phyloP scores from a whole-genome alignment of 2,329 filamentous ascomycete species.

The Penicillium rolfsii region DNA sequence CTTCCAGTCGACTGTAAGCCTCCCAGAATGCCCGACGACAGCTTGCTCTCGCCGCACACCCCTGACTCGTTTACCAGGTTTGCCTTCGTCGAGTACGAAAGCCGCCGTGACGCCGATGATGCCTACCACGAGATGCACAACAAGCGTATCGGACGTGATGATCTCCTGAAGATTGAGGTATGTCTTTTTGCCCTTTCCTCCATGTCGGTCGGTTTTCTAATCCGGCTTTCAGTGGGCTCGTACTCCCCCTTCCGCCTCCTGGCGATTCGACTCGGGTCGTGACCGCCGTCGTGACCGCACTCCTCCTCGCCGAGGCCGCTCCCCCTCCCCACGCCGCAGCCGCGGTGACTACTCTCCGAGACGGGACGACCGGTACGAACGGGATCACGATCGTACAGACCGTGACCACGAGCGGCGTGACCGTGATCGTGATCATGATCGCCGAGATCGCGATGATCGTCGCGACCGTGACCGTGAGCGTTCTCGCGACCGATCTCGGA shows the following conservation, averaged over 20 bases:
- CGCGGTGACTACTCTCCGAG: slow-evolving; percentile 78
- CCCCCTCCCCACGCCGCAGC: slow-evolving; percentile 60
- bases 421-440: slow-evolving; percentile 47
- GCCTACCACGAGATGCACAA: slow-evolving; percentile 99
- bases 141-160: slow-evolving; percentile 94
- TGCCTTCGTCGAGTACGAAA: slow-evolving; percentile 99
- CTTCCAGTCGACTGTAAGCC: slow-evolving; percentile 91
- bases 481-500: slow-evolving; percentile 31
- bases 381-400: slow-evolving; percentile 72
- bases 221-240: slow-evolving; percentile 81
- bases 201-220: not conserved
- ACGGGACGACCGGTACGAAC: slow-evolving; percentile 83
- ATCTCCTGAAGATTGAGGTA: slow-evolving; percentile 97
- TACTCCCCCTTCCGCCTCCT: slow-evolving; percentile 95
- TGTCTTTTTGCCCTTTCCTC: slow-evolving; percentile 30
- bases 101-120: slow-evolving; percentile 95
- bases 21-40: not conserved
- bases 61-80: slow-evolving; percentile 60
- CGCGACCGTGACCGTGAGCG: slow-evolving; percentile 53
- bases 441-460: slow-evolving; percentile 55
- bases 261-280: slow-evolving; percentile 89
- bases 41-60: slow-evolving; percentile 9
- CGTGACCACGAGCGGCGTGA: slow-evolving; percentile 69
- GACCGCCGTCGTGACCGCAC: slow-evolving; percentile 70
- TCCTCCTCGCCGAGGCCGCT: slow-evolving; percentile 72